Evolutionary conservation across 2,329 filamentous ascomycete species (phyloP).

Genomic region (Penicillium glabrum): DNA sequence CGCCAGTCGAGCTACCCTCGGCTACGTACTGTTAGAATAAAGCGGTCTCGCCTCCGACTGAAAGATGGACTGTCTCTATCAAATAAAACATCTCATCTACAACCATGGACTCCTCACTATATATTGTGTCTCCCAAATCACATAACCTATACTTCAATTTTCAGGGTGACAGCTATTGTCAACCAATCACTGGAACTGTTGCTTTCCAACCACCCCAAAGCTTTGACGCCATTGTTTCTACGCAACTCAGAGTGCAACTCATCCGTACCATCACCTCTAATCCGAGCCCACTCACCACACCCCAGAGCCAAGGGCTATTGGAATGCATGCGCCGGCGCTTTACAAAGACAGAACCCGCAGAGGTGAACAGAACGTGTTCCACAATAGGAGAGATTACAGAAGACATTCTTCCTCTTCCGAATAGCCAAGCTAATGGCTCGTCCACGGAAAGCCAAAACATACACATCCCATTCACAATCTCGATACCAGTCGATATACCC

Average conservation of each 20-base stretch:
- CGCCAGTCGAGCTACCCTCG: neutral
- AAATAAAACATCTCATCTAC: neutral
- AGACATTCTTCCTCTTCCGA: neutral
- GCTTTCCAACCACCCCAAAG: neutral
- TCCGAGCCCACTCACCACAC: neutral
- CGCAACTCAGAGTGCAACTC: neutral
- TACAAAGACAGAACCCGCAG: neutral
- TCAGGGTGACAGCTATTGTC: neutral
- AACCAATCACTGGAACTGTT: neutral
- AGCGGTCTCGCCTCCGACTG: neutral
- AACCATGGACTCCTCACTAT: neutral
- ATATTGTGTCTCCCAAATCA: neutral
- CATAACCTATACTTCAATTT: neutral
- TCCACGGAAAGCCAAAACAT: neutral
- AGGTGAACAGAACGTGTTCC: neutral
- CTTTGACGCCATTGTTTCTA: neutral
- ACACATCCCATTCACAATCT: constrained; percentile 1
- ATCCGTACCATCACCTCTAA: neutral
- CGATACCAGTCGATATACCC: neutral
- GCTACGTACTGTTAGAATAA: neutral
- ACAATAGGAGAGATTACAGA: neutral
- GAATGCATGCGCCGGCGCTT: neutral
- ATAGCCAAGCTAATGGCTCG: neutral
- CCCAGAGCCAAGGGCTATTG: neutral
- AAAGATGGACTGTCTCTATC: neutral